Conservation (phyloP, 768 basidiomycete genomes). For the Mycena leptocephala region DNA sequence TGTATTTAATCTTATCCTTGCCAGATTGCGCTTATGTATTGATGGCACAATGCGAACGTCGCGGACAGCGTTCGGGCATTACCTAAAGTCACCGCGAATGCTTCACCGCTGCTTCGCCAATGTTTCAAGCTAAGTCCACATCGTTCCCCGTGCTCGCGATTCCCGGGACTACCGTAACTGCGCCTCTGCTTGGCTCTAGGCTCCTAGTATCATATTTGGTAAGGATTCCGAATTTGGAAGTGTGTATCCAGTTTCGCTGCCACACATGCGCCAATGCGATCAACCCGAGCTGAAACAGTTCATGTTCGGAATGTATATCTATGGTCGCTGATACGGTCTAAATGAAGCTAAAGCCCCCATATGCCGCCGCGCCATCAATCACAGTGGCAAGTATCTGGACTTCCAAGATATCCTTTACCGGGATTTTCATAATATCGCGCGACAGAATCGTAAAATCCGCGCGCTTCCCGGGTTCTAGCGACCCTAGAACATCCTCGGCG, state of each 20-base stretch:
- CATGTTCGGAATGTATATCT: too few species aligned
- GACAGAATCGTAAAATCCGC: constrained; percentile 93
- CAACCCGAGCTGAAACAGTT: too few species aligned
- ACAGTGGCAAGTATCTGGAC: constrained; percentile 74
- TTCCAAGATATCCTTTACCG: constrained; percentile 66
- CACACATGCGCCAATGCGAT: too few species aligned
- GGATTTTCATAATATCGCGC: constrained; percentile 80
- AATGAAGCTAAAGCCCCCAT: too few species aligned
- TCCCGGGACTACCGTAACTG: not conserved
- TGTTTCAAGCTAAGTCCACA: not conserved
- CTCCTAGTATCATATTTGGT: too few species aligned
- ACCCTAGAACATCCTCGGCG: constrained; percentile 79
- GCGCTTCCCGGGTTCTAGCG: constrained; percentile 82
- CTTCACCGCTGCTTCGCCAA: not conserved
- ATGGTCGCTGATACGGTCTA: too few species aligned
- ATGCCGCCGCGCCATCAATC: constrained; percentile 73
- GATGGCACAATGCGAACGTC: not conserved
- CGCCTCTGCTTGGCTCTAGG: not conserved
- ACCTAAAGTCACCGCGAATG: not conserved
- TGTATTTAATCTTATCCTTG: not conserved
- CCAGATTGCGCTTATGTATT: not conserved
- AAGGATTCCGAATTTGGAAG: too few species aligned
- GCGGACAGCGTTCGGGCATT: not conserved
- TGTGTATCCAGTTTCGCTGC: too few species aligned
- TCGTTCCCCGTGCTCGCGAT: not conserved